Percentiles rank a stretch among this genome's conserved stretches.
Evolutionary conservation across 208 protist genomes (phyloP).

Genomic region (Polymyxa betae): DNA sequence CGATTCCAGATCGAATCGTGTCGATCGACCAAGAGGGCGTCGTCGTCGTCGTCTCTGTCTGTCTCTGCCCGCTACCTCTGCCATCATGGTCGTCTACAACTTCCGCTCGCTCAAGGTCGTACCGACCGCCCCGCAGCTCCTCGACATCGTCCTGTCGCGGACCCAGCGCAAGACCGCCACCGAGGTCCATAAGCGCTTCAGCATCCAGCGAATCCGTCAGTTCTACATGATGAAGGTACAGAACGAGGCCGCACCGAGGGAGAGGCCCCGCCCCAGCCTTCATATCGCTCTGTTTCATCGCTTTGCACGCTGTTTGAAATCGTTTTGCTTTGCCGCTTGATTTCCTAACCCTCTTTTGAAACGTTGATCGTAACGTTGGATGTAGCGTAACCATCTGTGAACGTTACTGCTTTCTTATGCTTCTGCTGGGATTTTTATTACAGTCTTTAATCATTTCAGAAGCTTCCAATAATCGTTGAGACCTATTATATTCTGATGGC

Average conservation of each 20-base stretch:
- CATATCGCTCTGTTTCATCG: conserved; percentile 15
- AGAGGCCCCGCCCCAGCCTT: neutral
- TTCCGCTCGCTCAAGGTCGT: conserved; percentile 97
- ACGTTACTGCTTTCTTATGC: no score
- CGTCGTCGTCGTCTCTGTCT: no score
- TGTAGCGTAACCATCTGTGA: no score
- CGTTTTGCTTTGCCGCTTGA: neutral
- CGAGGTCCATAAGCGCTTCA: conserved; percentile 97
- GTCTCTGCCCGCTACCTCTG: no score
- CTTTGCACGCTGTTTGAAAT: neutral
- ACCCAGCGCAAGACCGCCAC: conserved; percentile 99
- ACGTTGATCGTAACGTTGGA: no score
- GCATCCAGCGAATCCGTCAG: conserved; percentile 95
- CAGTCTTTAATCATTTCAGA: no score
- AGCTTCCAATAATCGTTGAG: no score
- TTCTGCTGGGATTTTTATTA: no score
- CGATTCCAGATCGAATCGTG: no score
- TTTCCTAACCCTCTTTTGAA: no score
- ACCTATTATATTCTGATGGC: no score
- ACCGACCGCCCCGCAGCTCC: conserved; percentile 95
- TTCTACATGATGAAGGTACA: conserved; percentile 96
- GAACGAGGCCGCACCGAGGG: neutral
- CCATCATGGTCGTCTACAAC: conserved; percentile 91
- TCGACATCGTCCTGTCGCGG: conserved; percentile 98
- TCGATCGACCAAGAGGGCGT: no score